Evolutionary conservation across 768 basidiomycete genomes (phyloP).

Genomic region (Pulveroboletus frians): DNA sequence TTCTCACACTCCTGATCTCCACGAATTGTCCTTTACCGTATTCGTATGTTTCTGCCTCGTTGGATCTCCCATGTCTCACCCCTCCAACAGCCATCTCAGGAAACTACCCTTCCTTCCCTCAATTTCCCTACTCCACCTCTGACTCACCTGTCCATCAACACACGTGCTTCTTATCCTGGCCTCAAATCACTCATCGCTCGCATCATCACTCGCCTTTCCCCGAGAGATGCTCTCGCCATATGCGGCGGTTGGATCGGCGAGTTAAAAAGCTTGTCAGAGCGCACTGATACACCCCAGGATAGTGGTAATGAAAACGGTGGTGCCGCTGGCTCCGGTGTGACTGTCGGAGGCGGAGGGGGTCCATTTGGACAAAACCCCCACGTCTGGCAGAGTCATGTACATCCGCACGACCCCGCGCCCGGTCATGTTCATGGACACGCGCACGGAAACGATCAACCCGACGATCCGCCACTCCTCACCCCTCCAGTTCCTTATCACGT

Average conservation of each 20-base stretch:
- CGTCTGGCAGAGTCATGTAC: conserved; percentile 1
- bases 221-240: conserved; percentile 28
- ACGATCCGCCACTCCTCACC: conserved; percentile 17
- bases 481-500: background rate
- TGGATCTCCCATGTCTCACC: background rate
- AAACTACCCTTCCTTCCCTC: conserved; percentile 3
- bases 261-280: conserved; percentile 24
- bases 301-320: background rate
- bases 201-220: conserved; percentile 23
- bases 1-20: conserved; percentile 47
- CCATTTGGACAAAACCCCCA: conserved; percentile 6
- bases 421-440: background rate
- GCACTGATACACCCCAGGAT: background rate
- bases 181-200: conserved; percentile 14
- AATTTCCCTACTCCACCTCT: conserved; percentile 36
- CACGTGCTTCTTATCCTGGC: conserved; percentile 31
- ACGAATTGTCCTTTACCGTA: conserved; percentile 57
- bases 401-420: conserved; percentile 2
- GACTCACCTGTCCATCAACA: conserved; percentile 50
- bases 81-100: conserved; percentile 12
- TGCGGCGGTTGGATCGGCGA: conserved; percentile 33
- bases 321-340: background rate
- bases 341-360: background rate
- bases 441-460: background rate
- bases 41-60: conserved; percentile 38